phyloP scores from a whole-genome alignment of 345 rosid genomes.

The Rhodamnia argentea region DNA sequence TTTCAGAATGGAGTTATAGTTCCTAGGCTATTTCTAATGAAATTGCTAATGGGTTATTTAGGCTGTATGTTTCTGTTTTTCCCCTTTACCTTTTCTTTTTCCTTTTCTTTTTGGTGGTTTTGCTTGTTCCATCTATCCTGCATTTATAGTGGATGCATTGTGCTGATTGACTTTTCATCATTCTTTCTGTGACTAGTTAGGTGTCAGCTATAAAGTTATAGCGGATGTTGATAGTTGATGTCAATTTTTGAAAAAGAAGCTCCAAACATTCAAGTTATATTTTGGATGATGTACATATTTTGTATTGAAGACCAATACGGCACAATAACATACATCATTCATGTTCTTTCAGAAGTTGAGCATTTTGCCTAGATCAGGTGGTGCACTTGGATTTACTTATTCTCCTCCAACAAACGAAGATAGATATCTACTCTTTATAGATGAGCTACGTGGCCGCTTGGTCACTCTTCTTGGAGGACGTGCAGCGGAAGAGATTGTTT shows the following conservation, averaged over 20 bases:
- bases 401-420: constrained; percentile 78
- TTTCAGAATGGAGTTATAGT: neutral
- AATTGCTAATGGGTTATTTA: neutral
- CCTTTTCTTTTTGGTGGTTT: neutral
- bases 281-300: neutral
- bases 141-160: neutral
- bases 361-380: constrained; percentile 97
- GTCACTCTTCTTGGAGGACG: constrained; percentile 98
- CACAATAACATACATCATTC: neutral
- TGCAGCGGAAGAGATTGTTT: constrained; percentile 91
- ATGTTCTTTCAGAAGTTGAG: constrained; percentile 64
- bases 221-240: neutral
- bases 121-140: neutral
- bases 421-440: constrained; percentile 85
- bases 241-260: neutral
- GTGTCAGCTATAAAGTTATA: neutral
- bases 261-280: neutral
- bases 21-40: neutral
- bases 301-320: neutral
- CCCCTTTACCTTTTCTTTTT: neutral
- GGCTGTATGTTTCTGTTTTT: neutral
- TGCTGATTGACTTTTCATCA: neutral
- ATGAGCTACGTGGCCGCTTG: constrained; percentile 86
- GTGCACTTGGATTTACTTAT: constrained; percentile 91
- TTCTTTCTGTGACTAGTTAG: neutral